A percentile compares a stretch with the other conserved stretches of the same genome.
These are phyloP conservation scores for Cladophialophora immunda DNA, from an alignment of 2,329 filamentous ascomycete genomes.

Conservation along the genomic window DNA sequence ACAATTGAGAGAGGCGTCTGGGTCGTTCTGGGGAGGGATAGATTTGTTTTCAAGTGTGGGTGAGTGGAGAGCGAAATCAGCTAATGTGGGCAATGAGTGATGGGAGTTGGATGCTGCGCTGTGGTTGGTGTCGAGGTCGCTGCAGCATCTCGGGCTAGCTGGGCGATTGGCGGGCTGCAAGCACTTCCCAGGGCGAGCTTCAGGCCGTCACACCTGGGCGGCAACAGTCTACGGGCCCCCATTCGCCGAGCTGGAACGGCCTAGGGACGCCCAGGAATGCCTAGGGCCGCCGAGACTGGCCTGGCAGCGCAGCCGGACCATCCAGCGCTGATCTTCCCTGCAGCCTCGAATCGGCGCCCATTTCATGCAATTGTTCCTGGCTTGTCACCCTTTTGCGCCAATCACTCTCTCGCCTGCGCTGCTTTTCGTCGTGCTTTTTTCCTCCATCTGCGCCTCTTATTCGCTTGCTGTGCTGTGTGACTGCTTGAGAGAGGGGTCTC, in stretches of 20 bases:
- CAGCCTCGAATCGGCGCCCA: conserved; percentile 6
- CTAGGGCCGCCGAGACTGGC: not conserved
- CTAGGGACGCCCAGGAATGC: not conserved
- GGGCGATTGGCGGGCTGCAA: conserved; percentile 3
- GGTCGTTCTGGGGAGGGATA: too few species aligned
- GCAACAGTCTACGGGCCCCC: not conserved
- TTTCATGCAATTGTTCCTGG: conserved; percentile 23
- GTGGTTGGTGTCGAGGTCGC: not conserved
- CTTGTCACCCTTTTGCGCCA: conserved; percentile 18
- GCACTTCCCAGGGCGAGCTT: conserved; percentile 1
- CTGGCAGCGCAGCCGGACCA: not conserved
- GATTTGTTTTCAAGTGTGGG: not conserved
- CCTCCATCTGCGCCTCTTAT: conserved; percentile 3
- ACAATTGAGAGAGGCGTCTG: not conserved
- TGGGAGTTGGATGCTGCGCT: not conserved
- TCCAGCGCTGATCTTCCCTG: not conserved
- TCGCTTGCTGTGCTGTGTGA: conserved; percentile 9
- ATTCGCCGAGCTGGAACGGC: not conserved
- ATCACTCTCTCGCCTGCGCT: conserved; percentile 13
- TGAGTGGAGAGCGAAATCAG: not conserved
- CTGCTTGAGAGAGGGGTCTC: conserved; percentile 22
- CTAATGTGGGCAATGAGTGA: not conserved
- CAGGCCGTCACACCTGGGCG: conserved; percentile 22
- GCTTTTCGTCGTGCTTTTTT: conserved; percentile 14
- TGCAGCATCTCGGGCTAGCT: not conserved